Percentiles rank a stretch among this genome's conserved stretches.
phyloP scores from a whole-genome alignment of 306 rosid genomes.

The Quercus alba region DNA sequence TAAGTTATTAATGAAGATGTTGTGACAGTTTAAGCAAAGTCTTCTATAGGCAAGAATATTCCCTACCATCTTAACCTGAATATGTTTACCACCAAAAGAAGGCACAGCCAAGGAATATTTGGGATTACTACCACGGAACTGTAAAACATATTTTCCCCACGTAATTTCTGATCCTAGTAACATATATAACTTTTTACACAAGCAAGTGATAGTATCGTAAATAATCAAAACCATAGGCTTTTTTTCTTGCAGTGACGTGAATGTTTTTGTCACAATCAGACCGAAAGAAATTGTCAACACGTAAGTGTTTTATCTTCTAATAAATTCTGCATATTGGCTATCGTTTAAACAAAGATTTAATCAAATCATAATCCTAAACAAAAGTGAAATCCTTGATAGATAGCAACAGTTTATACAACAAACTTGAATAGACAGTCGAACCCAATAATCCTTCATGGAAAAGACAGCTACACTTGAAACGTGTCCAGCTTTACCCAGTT shows the following conservation, averaged over 20 bases:
- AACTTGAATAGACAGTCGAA: not conserved
- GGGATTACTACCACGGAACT: not conserved
- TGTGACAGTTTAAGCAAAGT: slow-evolving; percentile 30
- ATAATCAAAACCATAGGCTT: not conserved
- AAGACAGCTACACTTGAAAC: not conserved
- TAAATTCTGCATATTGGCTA: no score
- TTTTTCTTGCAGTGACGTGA: not conserved
- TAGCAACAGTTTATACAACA: not conserved
- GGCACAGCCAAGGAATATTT: not conserved
- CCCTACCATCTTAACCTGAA: slow-evolving; percentile 1
- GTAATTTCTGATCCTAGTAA: not conserved
- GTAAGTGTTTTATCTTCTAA: no score
- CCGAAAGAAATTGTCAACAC: not conserved
- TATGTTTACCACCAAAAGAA: not conserved
- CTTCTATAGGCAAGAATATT: slow-evolving; percentile 23
- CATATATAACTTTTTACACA: no score
- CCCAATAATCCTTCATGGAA: not conserved
- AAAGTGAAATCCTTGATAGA: no score
- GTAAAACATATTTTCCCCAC: not conserved
- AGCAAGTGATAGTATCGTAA: not conserved
- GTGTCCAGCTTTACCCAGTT: not conserved
- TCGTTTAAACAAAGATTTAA: no score
- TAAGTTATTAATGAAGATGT: slow-evolving; percentile 23
- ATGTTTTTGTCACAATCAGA: not conserved
- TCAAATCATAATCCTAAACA: no score